Evolutionary conservation across 2,329 filamentous ascomycete genomes (phyloP), one percentile per base, ranked within the genome.

Genomic region (Davidsoniella eucalypti): DNA sequence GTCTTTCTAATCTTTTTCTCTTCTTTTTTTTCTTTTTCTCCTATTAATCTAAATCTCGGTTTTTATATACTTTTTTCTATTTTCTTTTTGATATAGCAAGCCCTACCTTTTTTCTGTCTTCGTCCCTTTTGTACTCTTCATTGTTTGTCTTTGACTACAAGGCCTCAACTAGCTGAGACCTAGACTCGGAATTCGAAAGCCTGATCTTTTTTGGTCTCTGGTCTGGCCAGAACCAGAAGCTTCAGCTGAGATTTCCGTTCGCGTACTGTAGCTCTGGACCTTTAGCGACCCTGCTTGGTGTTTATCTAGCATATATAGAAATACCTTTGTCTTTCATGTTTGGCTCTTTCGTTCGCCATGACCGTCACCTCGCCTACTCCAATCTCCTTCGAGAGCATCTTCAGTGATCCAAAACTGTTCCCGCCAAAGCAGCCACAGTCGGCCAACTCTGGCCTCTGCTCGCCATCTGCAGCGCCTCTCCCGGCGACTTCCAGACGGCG

Each of bases 351-450:
- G 6, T 38, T 46, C 44, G 37, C 9, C 17, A 47, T 47, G 44
- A 47, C 44, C 8, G 23, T 23, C 29, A 36, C 44, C 5, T 21
- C 33, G 38, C 33, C 44, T 21, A 17, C 8, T 17, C 29, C 44
- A 3, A 38, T n/a, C 29, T 17, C 44, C 14, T 47, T 47, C 38
- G 44, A 47, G n/a, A 14, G 25, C 9, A 47, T 47, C 29, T 47
- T 47, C n/a, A 39, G 44, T 38, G 44, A 47, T 21, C 36, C 26
- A 12, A 17, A 23, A 14, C 44, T 47, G 14, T 38, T 47, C 16
- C 29, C 44, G 8, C 44, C 18, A 47, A 36, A 47, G 8, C 44
- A 38, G 4, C 29, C 26, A 12, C 26, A 33, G 26, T 33, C 26
- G 26, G 10, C 26, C 26, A 33, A 33, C 26, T 33, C 26, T 33